Evolutionary conservation across 2,329 filamentous ascomycete species (phyloP), one percentile per base, ranked within the genome.

Genomic region (Xylaria sp.): DNA sequence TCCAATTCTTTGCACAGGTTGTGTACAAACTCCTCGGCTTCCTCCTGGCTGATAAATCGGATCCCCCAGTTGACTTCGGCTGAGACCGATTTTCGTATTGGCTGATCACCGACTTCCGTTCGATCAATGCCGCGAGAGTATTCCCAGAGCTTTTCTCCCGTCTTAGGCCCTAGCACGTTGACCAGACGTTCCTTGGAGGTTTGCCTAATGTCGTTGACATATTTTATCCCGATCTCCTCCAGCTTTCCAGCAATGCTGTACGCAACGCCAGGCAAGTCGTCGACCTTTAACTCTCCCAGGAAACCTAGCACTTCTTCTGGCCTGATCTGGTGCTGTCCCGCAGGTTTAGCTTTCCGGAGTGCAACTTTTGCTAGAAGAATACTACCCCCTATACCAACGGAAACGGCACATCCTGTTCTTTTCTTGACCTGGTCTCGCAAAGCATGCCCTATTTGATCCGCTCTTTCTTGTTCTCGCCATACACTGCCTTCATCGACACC

Each of bases 21-120:
- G 57, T 85, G 78, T 24, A 97, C 82, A 69, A 99, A 99, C 60
- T 95, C 91, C 54, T 97, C 93, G 0, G 92, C 92, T 72, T 99
- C 93, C n/a, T 84, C 81, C 66, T 97, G 91, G 56, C 83, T 95
- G 62, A 94, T 85, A 69, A 99, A 99, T 5, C 94, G 87, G 51
- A 99, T 96, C 2, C 95, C 94, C 94, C 94, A 99, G 65, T 94
- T 99, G 58, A 99, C 91, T 70, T 99, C 94, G 1, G 93, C 93
- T 1, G 94, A 97, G 0, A 99, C 91, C 0, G 93, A 97, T 69
- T 97, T 99, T 49, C 94, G 86, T 16, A 91, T 78, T 0, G 88
- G 84, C 66, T 95, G 89, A 52, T 93, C 89, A 26, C 92, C 93
- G 5, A 97, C 91, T 70, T 96, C 91, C 1, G 85, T 80, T 45